Evolutionary conservation across 768 basidiomycete genomes (phyloP), one percentile per base, ranked within the genome.

Genomic region (Phlebiopsis flavidoalba): DNA sequence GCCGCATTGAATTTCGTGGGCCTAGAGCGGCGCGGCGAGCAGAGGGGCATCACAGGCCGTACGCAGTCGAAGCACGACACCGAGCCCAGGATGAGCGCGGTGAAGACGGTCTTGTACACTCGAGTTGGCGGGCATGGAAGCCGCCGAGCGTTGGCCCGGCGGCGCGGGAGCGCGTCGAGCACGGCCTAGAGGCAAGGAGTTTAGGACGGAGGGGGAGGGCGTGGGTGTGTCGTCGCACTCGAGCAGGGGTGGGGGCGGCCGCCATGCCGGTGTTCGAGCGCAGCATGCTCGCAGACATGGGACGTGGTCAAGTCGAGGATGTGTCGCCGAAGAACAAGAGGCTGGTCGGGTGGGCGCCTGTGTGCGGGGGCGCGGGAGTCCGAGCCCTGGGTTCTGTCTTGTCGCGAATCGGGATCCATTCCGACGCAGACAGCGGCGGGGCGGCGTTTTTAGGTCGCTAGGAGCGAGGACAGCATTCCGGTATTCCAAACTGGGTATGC

Each of bases 1-100:
- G 33, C 33, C 49, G 46, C 24, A 63, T 64, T 17, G 45, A 59
- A 48, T 45, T n/a, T 60, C 43, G 24, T 31, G 26, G 31, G 35
- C 15, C 40, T 43, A 43, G 40, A 12, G 40, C 40, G 40, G 40
- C 31, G 26, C 45, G 17, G 49, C 24, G 8, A 51, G 14, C 15
- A 22, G 11, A 5, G 54, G 53, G 8, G 45, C 10, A 71, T 59
- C 63, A 82, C 79, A 80, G 63, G 59, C 79, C 79, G 62, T 76
- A 73, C 24, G 73, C 74, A n/a, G 78, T 80, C 8, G 74, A n/a
- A 71, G 10, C 70, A n/a, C 76, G 5, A 73, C 65, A 19, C 79
- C 79, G 8, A 79, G 58, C n/a, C n/a, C 0, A 64, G 67, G 15
- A 80, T 68, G 17, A 80, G 64, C 6, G 65, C 70, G 19, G 66